Conservation (phyloP, 2,329 filamentous ascomycete genomes). For the Dactylellina sp. region DNA sequence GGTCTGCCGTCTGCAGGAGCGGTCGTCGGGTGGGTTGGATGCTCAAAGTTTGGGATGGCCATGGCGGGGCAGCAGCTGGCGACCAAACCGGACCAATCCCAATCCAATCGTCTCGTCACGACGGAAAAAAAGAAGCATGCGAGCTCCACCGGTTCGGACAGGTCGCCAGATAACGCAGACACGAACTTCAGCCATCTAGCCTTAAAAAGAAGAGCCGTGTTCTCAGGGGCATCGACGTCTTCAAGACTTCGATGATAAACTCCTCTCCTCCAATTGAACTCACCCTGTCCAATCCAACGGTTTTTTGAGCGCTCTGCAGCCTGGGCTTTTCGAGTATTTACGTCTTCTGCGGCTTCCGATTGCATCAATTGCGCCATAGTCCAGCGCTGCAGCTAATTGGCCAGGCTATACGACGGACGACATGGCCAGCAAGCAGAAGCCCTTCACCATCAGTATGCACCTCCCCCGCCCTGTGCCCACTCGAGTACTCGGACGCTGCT, state of each 20-base stretch:
- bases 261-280: slow-evolving; percentile 7
- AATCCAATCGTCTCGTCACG: slow-evolving; percentile 14
- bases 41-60: neutral
- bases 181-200: slow-evolving; percentile 13
- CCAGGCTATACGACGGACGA: neutral
- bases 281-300: neutral
- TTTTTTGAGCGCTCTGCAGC: no score
- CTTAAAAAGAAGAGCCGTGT: neutral
- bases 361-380: slow-evolving; percentile 33
- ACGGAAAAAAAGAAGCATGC: slow-evolving; percentile 32
- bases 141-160: slow-evolving; percentile 56
- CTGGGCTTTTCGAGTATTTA: no score
- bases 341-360: no score
- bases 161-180: slow-evolving; percentile 23
- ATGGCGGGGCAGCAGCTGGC: slow-evolving; percentile 49
- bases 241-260: no score
- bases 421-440: slow-evolving; percentile 23
- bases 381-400: slow-evolving; percentile 29
- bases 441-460: slow-evolving; percentile 52
- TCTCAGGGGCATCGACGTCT: neutral
- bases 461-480: neutral
- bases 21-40: neutral
- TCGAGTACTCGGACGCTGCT: slow-evolving; percentile 1
- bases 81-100: slow-evolving; percentile 6
- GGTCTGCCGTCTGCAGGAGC: neutral